Evolutionary conservation across 441 rosid species (phyloP), one percentile per base, ranked within the genome.

Genomic region (Erodium chrysanthum): DNA sequence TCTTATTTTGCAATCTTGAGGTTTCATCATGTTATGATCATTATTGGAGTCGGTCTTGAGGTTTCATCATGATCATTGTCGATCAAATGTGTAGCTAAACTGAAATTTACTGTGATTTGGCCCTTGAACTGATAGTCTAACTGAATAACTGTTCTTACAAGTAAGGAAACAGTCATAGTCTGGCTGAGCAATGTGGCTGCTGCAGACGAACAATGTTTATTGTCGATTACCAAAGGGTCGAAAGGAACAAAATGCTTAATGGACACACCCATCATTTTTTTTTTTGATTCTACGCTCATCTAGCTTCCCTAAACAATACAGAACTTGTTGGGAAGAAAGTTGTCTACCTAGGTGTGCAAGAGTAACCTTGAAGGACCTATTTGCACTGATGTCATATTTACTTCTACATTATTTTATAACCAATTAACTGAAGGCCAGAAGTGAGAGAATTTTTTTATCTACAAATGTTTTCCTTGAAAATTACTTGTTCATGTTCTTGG

Each of bases 341-440:
- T 61, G 33, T 48, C 46, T 54, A 5, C 40, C 54, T 14, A 33
- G 56, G 63, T 15, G 50, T 48, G n/a, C n/a, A 50, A 56, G 27
- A 60, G 48, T 60, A 12, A 31, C 61, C 33, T 67, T 40, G 35
- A 52, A 25, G 42, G 68, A 18, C 70, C 35, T 29, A 12, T 48
- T 54, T 56, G 52, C 20, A 20, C 48, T 31, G 63, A 37, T 9
- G 27, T n/a, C 4, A 23, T 18, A 22, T 20, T 56, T 2, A 10
- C 56, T 69, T 11, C 17, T 59, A 8, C 65, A 6, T 23, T 54
- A 33, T 31, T 66, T 61, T 11, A 15, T 65, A 64, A 68, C 59
- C 42, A 64, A 50, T 71, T 62, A 29, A 46, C 46, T 63, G 44
- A 27, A 64, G 63, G 37, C 33, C 23, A 21, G 71, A 67, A 67